These are phyloP conservation scores for Bothriochloa decipiens DNA, from an alignment of 176 grass and related monocot species.

Conservation along the genomic window DNA sequence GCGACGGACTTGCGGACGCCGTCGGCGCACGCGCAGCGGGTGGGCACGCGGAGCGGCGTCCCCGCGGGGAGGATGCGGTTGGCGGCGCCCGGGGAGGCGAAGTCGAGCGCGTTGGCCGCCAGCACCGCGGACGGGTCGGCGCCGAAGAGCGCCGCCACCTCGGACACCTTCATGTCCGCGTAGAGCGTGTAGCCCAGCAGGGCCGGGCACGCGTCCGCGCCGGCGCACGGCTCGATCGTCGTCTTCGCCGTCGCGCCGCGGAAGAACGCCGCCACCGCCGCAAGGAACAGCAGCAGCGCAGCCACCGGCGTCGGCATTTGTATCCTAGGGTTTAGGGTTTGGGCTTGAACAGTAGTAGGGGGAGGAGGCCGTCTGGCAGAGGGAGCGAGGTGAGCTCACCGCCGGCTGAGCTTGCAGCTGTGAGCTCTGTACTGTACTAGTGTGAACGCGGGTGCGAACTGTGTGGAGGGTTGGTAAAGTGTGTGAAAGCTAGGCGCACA, in stretches of 20 bases:
- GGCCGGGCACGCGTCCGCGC: slow-evolving; percentile 65
- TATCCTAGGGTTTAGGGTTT: slow-evolving; percentile 45
- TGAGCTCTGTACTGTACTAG: neutral
- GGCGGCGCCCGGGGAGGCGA: slow-evolving; percentile 55
- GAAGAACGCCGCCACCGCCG: neutral
- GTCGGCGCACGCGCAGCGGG: slow-evolving; percentile 66
- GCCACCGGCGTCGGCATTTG: slow-evolving; percentile 32
- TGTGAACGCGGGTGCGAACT: neutral
- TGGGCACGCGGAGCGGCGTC: slow-evolving; percentile 70
- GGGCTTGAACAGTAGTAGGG: neutral
- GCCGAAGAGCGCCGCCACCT: slow-evolving; percentile 73
- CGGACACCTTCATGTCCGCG: slow-evolving; percentile 86
- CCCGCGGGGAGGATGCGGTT: slow-evolving; percentile 75
- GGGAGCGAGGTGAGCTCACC: neutral
- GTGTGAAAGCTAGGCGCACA: neutral
- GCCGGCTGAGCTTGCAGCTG: slow-evolving; percentile 5
- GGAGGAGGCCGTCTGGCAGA: neutral
- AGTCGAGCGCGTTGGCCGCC: slow-evolving; percentile 63
- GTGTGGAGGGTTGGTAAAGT: neutral
- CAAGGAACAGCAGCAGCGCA: slow-evolving; percentile 1
- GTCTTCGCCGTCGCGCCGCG: slow-evolving; percentile 55
- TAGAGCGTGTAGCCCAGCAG: slow-evolving; percentile 83
- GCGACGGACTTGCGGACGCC: slow-evolving; percentile 79
- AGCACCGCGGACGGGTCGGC: slow-evolving; percentile 59
- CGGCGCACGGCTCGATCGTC: slow-evolving; percentile 83